These are phyloP conservation scores for Amanita pallidorosea DNA, from an alignment of 768 basidiomycete species.

Conservation along the genomic window DNA sequence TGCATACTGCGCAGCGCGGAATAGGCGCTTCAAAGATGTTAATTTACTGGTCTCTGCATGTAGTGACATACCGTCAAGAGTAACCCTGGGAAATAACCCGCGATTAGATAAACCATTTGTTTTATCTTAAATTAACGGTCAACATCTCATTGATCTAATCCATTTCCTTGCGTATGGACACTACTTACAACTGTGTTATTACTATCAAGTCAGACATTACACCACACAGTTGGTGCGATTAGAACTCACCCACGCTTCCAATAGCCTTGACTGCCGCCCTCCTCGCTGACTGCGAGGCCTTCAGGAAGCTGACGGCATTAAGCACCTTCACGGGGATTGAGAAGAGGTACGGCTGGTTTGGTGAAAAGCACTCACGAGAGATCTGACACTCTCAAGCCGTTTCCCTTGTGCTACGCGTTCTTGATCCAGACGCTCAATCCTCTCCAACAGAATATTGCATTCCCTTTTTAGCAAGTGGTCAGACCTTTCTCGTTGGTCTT, in stretches of 20 bases:
- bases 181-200: constrained; percentile 9
- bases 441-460: constrained; percentile 33
- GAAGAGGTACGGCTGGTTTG: not conserved
- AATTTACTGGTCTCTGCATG: not conserved
- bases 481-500: constrained; percentile 18
- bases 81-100: constrained; percentile 50
- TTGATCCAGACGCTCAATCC: constrained; percentile 37
- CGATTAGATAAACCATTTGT: constrained; percentile 50
- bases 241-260: constrained; percentile 11
- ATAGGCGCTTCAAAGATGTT: constrained; percentile 28
- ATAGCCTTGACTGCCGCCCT: constrained; percentile 23
- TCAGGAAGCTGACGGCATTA: constrained; percentile 35
- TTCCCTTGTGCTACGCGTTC: constrained; percentile 18
- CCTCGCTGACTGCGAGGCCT: constrained; percentile 29
- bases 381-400: constrained; percentile 43
- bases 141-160: not conserved
- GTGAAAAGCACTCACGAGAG: constrained; percentile 19
- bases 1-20: too few species aligned
- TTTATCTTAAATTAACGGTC: constrained; percentile 26
- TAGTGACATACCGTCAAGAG: constrained; percentile 31
- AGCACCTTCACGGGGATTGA: constrained; percentile 23
- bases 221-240: not conserved
- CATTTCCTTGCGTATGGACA: too few species aligned
- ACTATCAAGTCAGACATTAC: not conserved
- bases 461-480: constrained; percentile 29